Base-by-base conservation (phyloP, 2,329 filamentous ascomycete species). In the Colletotrichum lupini region DNA sequence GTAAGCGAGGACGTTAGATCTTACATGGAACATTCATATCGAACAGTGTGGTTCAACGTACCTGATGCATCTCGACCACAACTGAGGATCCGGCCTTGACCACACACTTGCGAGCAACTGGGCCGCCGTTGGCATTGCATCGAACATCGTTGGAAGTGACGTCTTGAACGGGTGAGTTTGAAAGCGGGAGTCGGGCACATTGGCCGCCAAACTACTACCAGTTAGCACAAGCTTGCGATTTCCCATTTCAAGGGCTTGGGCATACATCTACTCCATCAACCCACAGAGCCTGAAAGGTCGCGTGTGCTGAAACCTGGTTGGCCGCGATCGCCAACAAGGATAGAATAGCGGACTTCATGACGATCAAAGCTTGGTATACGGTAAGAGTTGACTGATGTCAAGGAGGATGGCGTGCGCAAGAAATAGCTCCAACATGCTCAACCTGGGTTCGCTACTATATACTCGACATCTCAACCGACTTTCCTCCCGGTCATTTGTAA, bases 281-380 rank as follows among this genome's bases (percentile, higher is more conserved):
- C 85, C 84, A 87, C 52, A 87, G 78, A n/a, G 85, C 78, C 76
- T 89, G 87, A 79, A 88, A 89, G 30, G 83, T 86, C 46, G 87
- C 86, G 74, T 90, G 88, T 56, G 82, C 82, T 63, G 83, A 78
- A 26, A 83, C 86, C 46, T 83, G 76, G 24, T 79, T 77, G 24
- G 80, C 82, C 55, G 82, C 80, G 28, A 85, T 68, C 19, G 80
- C 82, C 19, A 81, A 67, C 16, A 78, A 75, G 30, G 80, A 76
- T 53, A 81, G 64, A 37, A 84, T 42, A 28, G 77, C 77, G 4
- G 80, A 79, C 78, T 81, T 86, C 84, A 85, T 85, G 30, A 14
- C 62, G 71, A 72, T 62, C 64, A 63, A 72, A 58, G 56, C 52
- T 72, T 63, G 49, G 26, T 59, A 22, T 14, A 14, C 14, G 35